Base-by-base conservation (phyloP, 805 yeast genomes). In the Zygotorulaspora florentina region DNA sequence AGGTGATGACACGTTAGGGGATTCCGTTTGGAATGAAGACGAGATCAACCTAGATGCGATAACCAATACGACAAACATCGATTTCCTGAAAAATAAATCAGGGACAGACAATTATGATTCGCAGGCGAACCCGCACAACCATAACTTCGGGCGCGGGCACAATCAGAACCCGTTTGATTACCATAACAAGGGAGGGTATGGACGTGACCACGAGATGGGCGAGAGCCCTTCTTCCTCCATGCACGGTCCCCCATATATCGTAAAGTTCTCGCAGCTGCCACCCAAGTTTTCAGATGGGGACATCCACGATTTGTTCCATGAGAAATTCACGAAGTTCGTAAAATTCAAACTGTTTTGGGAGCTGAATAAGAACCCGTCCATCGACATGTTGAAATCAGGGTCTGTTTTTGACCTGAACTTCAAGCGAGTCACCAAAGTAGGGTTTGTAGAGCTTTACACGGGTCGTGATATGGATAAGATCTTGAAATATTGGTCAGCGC, bases 281-380 rank as follows among this genome's bases (percentile, higher is more conserved):
- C 68, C 76, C 2, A 72, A 72, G 17, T 73, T 81, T 42, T 72
- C 76, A 17, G 67, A 67, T 42, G 73, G 77, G 42, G 67, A 65
- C 35, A 67, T 84, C 16, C 73, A 71, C 42, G 87, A 83, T 57
- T 66, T 85, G 29, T 81, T 85, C 60, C 69, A 73, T 42, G 79
- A 87, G 46, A 72, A 87, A 50, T 82, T 74, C 57, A 79, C 83
- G 46, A 71, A 72, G 29, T 77, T 69, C 53, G 72, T 71, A 42
- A 81, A 82, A 60, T 76, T 79, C 59, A 82, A 83, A 56, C 68
- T 85, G 16, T 75, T 82, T 54, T 76, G 79, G 70, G 83, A 79
- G 53, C 69, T 79, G n/a, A 67, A 70, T 42, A 75, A 70, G 52
- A 82, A 80, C 57, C 80, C 84, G 23, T 80, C 87, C 1, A 81